Percentiles rank a stretch among this genome's conserved stretches.
These are phyloP conservation scores for Kingdonia uniflora DNA, from an alignment of 164 flowering plant genomes.

Conservation along the genomic window DNA sequence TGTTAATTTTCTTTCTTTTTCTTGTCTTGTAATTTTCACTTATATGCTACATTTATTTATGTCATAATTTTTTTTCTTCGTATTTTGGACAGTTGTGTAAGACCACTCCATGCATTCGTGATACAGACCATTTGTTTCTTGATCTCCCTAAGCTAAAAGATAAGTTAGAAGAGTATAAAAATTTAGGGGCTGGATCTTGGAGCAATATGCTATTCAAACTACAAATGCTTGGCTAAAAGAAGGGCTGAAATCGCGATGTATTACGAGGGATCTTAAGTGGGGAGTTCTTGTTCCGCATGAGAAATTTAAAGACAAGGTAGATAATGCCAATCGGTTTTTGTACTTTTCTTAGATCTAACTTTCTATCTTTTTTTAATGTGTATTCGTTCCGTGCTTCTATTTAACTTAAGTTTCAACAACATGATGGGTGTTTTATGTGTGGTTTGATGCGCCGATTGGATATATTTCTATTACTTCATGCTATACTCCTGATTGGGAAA, in stretches of 20 bases:
- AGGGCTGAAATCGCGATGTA: slow-evolving; percentile 73
- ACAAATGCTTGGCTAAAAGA: slow-evolving; percentile 90
- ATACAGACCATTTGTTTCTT: slow-evolving; percentile 84
- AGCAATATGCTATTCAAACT: slow-evolving; percentile 91
- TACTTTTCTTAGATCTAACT: too few relatives aligned
- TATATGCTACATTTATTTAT: too few relatives aligned
- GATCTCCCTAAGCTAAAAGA: slow-evolving; percentile 75
- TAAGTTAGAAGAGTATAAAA: slow-evolving; percentile 58
- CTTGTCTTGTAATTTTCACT: not conserved
- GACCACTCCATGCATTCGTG: slow-evolving; percentile 56
- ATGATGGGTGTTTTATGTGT: slow-evolving; percentile 84
- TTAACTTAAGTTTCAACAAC: too few relatives aligned
- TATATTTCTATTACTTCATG: slow-evolving; percentile 84
- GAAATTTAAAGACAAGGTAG: slow-evolving; percentile 73
- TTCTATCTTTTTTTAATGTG: too few relatives aligned
- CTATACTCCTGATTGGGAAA: slow-evolving; percentile 86
- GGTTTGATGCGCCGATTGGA: slow-evolving; percentile 99
- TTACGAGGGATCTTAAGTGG: slow-evolving; percentile 96
- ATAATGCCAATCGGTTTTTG: not conserved
- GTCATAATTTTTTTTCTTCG: not conserved
- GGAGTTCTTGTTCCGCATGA: slow-evolving; percentile 98
- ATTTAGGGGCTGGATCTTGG: slow-evolving; percentile 79
- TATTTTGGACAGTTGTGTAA: slow-evolving; percentile 47
- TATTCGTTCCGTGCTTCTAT: too few relatives aligned
- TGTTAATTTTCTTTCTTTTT: not conserved